Evolutionary conservation across 140 eudicot genomes (phyloP).

Genomic region (Oenanthe javanica): DNA sequence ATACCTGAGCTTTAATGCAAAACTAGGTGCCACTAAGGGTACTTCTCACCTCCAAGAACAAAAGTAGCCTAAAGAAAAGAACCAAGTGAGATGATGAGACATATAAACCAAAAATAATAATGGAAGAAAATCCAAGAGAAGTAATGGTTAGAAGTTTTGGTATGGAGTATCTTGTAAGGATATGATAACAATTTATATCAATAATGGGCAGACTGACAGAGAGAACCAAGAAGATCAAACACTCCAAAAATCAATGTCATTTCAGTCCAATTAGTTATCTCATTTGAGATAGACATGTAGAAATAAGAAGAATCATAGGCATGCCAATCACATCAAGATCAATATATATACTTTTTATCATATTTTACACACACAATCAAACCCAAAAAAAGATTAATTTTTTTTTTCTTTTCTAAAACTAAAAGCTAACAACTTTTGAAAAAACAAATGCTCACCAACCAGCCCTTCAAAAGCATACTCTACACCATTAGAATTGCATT

Average conservation of each 20-base stretch:
- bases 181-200: background rate
- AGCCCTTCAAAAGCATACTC: background rate
- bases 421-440: background rate
- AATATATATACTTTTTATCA: background rate
- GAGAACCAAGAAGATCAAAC: no score
- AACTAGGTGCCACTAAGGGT: background rate
- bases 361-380: no score
- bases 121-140: constrained; percentile 17
- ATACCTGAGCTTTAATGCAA: background rate
- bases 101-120: background rate
- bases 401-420: background rate
- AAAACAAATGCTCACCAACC: constrained; percentile 1
- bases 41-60: background rate
- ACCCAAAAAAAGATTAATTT: background rate
- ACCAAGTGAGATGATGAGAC: background rate
- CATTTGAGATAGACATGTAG: constrained; percentile 28
- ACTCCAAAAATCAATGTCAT: constrained; percentile 16
- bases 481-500: background rate
- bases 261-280: constrained; percentile 27
- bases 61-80: background rate
- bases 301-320: constrained; percentile 8
- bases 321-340: constrained; percentile 22
- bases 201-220: background rate
- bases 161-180: background rate
- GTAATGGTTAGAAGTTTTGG: background rate